phyloP scores from a whole-genome alignment of 2,329 filamentous ascomycete species.

The Davidsoniella eucalypti region DNA sequence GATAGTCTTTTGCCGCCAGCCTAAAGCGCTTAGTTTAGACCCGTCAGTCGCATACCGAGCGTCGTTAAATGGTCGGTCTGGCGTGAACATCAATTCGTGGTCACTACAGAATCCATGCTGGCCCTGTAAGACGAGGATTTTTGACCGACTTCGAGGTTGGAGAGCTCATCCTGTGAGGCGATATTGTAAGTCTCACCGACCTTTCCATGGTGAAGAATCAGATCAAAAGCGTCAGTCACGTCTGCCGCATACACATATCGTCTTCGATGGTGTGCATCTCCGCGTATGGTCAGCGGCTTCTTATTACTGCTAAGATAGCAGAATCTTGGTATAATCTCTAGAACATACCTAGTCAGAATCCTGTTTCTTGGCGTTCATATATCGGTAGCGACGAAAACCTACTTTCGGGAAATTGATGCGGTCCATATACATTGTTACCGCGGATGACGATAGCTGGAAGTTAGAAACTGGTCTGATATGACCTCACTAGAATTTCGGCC shows the following conservation, averaged over 20 bases:
- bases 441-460: slow-evolving; percentile 65
- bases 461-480: slow-evolving; percentile 72
- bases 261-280: slow-evolving; percentile 57
- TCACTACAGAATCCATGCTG: background rate
- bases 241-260: slow-evolving; percentile 67
- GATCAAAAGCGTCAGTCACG: slow-evolving; percentile 68
- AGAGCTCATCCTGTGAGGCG: slow-evolving; percentile 60
- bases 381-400: slow-evolving; percentile 19
- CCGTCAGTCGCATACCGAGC: slow-evolving; percentile 56
- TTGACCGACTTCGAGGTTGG: slow-evolving; percentile 34
- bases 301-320: slow-evolving; percentile 51
- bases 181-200: slow-evolving; percentile 72
- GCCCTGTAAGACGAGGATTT: background rate
- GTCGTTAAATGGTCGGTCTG: slow-evolving; percentile 67
- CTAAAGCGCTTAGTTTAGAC: slow-evolving; percentile 47
- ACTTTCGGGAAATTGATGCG: slow-evolving; percentile 75
- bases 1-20: slow-evolving; percentile 51
- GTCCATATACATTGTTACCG: slow-evolving; percentile 75
- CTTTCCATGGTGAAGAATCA: slow-evolving; percentile 61
- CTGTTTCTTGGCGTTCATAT: background rate
- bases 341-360: too few species aligned
- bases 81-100: slow-evolving; percentile 34
- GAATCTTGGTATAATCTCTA: slow-evolving; percentile 76
- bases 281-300: slow-evolving; percentile 56
- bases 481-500: slow-evolving; percentile 72